Evolutionary conservation across 176 grass and related monocot species (phyloP).

Genomic region (Urochloa ruziziensis): DNA sequence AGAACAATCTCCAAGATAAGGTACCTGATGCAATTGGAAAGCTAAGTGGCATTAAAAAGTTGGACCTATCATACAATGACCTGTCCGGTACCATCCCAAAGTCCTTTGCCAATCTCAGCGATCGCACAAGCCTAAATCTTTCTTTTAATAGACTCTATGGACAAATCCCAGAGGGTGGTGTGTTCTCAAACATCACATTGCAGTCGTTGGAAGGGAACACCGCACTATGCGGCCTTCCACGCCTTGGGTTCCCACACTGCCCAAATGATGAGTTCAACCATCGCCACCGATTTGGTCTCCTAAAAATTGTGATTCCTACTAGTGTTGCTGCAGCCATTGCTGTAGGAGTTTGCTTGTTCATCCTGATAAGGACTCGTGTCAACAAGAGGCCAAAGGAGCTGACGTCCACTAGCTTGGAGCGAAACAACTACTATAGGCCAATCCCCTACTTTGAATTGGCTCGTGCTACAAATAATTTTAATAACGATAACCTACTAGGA

Average conservation of each 20-base stretch:
- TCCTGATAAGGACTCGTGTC: not conserved
- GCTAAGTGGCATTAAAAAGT: not conserved
- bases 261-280: not conserved
- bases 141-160: constrained; percentile 33
- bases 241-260: constrained; percentile 21
- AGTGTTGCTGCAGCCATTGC: not conserved
- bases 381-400: not conserved
- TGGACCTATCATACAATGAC: constrained; percentile 36
- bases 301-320: constrained; percentile 21
- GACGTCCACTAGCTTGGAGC: not conserved
- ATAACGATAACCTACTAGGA: constrained; percentile 26
- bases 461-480: constrained; percentile 37
- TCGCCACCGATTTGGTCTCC: not conserved
- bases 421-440: not conserved
- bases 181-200: constrained; percentile 31
- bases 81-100: constrained; percentile 31
- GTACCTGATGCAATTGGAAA: constrained; percentile 10
- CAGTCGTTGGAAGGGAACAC: constrained; percentile 26
- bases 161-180: constrained; percentile 12
- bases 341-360: constrained; percentile 2
- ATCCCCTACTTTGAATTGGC: constrained; percentile 33
- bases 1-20: constrained; percentile 3
- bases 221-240: constrained; percentile 11
- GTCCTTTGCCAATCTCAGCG: not conserved
- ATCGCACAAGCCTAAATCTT: constrained; percentile 31